These are phyloP conservation scores for Suillus subaureus DNA, from an alignment of 768 basidiomycete species.

Conservation along the genomic window DNA sequence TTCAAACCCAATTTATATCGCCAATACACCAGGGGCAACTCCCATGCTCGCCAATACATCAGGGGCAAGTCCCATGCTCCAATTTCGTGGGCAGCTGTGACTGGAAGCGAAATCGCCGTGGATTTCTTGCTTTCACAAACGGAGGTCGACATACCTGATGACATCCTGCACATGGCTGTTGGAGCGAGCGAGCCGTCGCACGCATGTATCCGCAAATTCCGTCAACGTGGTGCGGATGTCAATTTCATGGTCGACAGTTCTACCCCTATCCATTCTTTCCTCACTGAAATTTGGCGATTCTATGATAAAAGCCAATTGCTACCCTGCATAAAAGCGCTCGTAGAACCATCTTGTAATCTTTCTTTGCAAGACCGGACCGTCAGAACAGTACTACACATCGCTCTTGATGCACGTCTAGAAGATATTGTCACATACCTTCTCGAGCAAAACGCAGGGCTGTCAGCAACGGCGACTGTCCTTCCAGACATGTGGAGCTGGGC, in stretches of 20 bases:
- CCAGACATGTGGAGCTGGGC: neutral
- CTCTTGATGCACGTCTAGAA: too few relatives aligned
- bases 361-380: too few relatives aligned
- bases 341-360: too few relatives aligned
- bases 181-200: neutral
- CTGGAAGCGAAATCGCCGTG: neutral
- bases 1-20: fast-evolving
- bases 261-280: neutral
- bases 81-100: conserved; percentile 1
- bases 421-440: neutral
- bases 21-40: neutral
- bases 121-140: neutral
- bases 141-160: neutral
- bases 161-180: neutral
- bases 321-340: neutral
- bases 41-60: too few relatives aligned
- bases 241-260: neutral
- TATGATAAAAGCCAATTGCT: neutral
- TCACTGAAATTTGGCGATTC: neutral
- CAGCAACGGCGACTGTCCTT: neutral
- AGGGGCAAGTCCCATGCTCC: too few relatives aligned
- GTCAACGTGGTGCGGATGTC: neutral
- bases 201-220: neutral
- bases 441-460: neutral
- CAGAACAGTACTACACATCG: too few relatives aligned